These are phyloP conservation scores for Trichoderma sp. DNA, from an alignment of 2,329 filamentous ascomycete species.

Conservation along the genomic window DNA sequence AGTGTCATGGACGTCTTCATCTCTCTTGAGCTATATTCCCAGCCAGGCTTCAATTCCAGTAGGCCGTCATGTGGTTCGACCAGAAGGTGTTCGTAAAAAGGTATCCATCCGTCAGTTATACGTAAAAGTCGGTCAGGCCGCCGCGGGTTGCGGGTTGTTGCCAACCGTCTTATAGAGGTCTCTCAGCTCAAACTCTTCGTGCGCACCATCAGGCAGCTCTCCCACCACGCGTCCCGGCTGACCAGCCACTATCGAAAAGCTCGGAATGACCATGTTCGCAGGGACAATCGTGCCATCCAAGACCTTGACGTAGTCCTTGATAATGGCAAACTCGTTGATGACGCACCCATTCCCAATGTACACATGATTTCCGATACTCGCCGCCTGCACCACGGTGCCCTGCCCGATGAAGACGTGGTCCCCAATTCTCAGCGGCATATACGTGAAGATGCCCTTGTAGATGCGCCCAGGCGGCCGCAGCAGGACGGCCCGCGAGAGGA, in stretches of 20 bases:
- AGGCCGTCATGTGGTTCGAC: not conserved
- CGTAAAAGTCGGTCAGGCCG: conserved; percentile 24
- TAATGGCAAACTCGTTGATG: conserved; percentile 81
- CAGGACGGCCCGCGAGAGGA: conserved; percentile 74
- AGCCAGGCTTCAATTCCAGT: not conserved
- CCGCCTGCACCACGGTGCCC: conserved; percentile 74
- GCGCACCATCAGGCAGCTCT: conserved; percentile 71
- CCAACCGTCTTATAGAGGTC: conserved; percentile 64
- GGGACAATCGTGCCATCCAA: conserved; percentile 82
- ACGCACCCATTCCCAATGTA: conserved; percentile 75
- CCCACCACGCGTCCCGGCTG: conserved; percentile 76
- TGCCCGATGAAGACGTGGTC: conserved; percentile 91
- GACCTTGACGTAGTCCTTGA: conserved; percentile 90
- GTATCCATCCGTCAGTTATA: not conserved
- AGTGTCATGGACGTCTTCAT: not conserved
- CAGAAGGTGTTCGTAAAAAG: not conserved
- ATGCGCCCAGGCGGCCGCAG: conserved; percentile 80
- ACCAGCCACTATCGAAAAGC: conserved; percentile 87
- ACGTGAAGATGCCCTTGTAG: conserved; percentile 74
- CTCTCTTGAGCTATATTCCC: not conserved
- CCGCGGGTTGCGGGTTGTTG: conserved; percentile 47
- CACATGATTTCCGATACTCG: conserved; percentile 79
- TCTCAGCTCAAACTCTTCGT: conserved; percentile 62
- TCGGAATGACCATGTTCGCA: conserved; percentile 85
- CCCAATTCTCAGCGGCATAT: conserved; percentile 87